Conservation (phyloP, 139 green algal species). For the Haematococcus sp. region DNA sequence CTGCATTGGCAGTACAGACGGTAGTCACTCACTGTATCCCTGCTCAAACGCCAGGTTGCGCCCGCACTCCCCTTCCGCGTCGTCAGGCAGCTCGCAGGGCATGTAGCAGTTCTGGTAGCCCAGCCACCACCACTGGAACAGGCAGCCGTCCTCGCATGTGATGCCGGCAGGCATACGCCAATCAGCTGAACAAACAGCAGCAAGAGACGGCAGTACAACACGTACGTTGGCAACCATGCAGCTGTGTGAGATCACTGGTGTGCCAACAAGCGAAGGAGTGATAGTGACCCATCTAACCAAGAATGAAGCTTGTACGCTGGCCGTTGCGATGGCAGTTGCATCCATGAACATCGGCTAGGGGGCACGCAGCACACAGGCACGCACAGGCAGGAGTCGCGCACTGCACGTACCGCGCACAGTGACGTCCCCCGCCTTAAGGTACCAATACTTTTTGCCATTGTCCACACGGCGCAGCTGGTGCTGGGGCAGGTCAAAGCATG, state of each 20-base stretch:
- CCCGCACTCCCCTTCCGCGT: slow-evolving; percentile 24
- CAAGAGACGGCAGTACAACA: neutral
- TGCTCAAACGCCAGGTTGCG: neutral
- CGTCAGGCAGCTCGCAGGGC: slow-evolving; percentile 2
- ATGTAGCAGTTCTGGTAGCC: slow-evolving; percentile 18
- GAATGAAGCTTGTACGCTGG: no score
- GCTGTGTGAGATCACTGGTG: no score
- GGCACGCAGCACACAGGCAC: neutral
- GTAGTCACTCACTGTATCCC: no score
- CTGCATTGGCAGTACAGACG: no score
- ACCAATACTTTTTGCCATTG: neutral
- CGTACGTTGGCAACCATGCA: neutral
- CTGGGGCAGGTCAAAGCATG: slow-evolving; percentile 17
- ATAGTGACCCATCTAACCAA: no score
- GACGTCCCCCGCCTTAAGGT: neutral
- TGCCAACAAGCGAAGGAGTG: no score
- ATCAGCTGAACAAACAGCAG: no score
- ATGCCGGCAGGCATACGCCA: slow-evolving; percentile 11
- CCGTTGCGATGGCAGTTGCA: no score
- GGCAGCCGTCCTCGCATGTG: slow-evolving; percentile 16
- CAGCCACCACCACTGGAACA: slow-evolving; percentile 20
- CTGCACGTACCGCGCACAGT: neutral
- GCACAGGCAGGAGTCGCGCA: neutral
- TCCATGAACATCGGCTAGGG: neutral
- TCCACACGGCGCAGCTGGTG: slow-evolving; percentile 15